A percentile compares a stretch with the other conserved stretches of the same genome.
These are phyloP conservation scores for Pseudogymnoascus sp. DNA, from an alignment of 2,329 filamentous ascomycete species.

Conservation along the genomic window DNA sequence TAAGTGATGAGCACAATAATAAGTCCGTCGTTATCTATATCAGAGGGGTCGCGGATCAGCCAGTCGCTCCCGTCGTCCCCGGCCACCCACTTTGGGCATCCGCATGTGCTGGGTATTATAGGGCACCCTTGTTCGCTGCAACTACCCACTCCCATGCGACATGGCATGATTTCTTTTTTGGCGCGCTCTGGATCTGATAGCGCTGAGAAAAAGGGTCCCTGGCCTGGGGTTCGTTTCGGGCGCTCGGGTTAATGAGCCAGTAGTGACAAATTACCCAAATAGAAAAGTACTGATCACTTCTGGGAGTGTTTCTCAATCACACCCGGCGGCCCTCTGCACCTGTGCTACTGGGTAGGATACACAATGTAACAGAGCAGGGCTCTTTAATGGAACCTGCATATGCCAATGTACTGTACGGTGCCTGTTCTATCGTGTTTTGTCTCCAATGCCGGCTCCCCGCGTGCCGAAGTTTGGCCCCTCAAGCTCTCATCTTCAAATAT, in stretches of 20 bases:
- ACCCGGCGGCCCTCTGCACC: background rate
- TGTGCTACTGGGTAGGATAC: background rate
- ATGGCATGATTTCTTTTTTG: constrained; percentile 3
- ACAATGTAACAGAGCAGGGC: background rate
- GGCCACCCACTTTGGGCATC: background rate
- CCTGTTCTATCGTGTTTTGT: background rate
- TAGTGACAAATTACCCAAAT: background rate
- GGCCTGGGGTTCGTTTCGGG: background rate
- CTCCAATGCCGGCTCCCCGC: constrained; percentile 6
- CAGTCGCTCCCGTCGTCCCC: background rate
- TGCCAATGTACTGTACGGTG: background rate
- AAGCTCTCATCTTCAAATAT: background rate
- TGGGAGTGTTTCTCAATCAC: constrained; percentile 3
- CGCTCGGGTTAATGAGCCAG: background rate
- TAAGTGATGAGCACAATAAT: background rate
- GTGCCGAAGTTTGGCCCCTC: background rate
- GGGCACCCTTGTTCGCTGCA: background rate
- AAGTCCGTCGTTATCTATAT: background rate
- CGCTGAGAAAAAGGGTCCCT: background rate
- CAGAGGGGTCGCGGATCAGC: background rate
- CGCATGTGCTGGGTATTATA: background rate
- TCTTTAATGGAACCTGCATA: background rate
- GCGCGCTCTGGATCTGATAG: background rate
- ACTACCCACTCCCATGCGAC: background rate
- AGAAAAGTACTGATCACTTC: constrained; percentile 2